Conservation (phyloP, 176 grass and related monocot genomes). For the Zoysia pacifica region DNA sequence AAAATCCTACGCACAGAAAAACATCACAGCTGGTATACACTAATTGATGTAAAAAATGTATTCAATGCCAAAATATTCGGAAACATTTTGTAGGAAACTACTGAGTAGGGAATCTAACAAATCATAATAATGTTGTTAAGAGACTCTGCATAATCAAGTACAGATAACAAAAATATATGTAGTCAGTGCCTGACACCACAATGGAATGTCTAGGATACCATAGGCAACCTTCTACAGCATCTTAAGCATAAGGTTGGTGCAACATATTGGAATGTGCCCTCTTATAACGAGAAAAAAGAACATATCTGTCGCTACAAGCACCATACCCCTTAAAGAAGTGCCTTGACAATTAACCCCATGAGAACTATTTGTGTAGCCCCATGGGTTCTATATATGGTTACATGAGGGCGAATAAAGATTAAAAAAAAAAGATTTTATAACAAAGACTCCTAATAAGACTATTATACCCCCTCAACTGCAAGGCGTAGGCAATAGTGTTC, state of each 20-base stretch:
- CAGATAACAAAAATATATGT: background rate
- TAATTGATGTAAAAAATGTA: background rate
- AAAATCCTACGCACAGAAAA: conserved; percentile 45
- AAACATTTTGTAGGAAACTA: background rate
- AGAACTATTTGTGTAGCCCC: no score
- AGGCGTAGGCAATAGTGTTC: no score
- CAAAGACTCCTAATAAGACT: no score
- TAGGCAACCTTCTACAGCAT: background rate
- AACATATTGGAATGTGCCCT: background rate
- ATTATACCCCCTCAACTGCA: no score
- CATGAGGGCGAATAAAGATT: no score
- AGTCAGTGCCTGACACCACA: background rate
- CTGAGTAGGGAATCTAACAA: background rate
- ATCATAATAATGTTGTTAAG: background rate
- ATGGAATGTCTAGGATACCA: background rate
- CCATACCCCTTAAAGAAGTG: no score
- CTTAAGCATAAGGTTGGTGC: background rate
- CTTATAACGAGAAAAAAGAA: no score
- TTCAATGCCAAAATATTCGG: background rate
- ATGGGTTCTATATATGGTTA: no score
- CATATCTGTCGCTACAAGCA: no score
- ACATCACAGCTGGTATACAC: background rate
- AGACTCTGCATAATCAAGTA: background rate
- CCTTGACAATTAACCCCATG: no score
- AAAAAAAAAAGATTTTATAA: no score